Evolutionary conservation across 768 basidiomycete genomes (phyloP).

Genomic region (Termitomyces sp.): DNA sequence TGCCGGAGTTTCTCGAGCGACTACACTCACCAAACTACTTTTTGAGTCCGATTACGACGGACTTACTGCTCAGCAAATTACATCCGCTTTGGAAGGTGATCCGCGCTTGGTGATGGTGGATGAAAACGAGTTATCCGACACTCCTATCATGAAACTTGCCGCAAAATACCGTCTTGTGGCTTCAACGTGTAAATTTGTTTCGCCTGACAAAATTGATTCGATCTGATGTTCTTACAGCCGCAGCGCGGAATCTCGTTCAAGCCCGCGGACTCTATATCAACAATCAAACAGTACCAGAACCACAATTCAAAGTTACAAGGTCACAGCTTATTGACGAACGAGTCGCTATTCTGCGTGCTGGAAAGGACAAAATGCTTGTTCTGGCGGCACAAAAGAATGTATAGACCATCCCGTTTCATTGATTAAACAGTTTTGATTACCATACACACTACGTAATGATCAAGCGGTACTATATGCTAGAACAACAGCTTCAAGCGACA

Average conservation of each 20-base stretch:
- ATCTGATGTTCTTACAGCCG: constrained; percentile 37
- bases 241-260: constrained; percentile 54
- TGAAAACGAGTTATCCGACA: constrained; percentile 43
- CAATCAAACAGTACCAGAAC: constrained; percentile 48
- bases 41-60: constrained; percentile 37
- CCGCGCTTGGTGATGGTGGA: constrained; percentile 53
- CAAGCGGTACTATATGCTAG: neutral
- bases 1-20: constrained; percentile 32
- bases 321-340: constrained; percentile 53
- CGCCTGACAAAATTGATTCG: neutral
- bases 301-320: constrained; percentile 32
- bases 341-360: constrained; percentile 64
- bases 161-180: constrained; percentile 49
- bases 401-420: neutral
- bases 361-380: constrained; percentile 66
- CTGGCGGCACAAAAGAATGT: constrained; percentile 24
- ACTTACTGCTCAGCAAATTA: constrained; percentile 51
- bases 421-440: neutral
- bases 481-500: neutral
- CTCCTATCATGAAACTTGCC: constrained; percentile 56
- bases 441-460: neutral
- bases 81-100: constrained; percentile 59
- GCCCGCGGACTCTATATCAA: constrained; percentile 74
- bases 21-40: constrained; percentile 36
- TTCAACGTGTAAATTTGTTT: constrained; percentile 49